These are phyloP conservation scores for Bruguiera parviflora DNA, from an alignment of 345 rosid species.

Conservation along the genomic window DNA sequence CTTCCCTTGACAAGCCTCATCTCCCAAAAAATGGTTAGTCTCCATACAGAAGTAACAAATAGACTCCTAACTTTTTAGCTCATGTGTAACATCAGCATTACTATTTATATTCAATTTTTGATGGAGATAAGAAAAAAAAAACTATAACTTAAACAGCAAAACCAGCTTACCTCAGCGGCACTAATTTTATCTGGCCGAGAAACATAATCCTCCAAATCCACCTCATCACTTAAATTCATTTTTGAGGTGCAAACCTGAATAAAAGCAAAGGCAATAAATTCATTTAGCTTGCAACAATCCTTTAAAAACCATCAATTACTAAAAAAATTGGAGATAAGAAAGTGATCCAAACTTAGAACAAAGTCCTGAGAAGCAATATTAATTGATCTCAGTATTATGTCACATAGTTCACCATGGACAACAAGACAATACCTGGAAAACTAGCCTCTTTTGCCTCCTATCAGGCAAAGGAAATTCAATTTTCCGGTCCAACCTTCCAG, in stretches of 20 bases:
- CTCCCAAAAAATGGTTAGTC: too few relatives aligned
- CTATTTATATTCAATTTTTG: not conserved
- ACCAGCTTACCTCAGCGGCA: constrained; percentile 86
- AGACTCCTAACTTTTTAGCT: too few relatives aligned
- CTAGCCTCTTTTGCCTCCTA: constrained; percentile 11
- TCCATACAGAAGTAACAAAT: too few relatives aligned
- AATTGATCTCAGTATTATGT: not conserved
- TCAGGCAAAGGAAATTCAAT: constrained; percentile 23
- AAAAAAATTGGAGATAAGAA: not conserved
- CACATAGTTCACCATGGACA: not conserved
- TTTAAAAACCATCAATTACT: not conserved
- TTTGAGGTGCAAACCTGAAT: constrained; percentile 93
- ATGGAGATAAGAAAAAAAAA: not conserved
- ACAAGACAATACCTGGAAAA: constrained; percentile 8
- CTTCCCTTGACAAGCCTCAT: too few relatives aligned
- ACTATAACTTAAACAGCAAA: constrained; percentile 9
- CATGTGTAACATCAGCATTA: not conserved
- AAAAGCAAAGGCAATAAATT: not conserved
- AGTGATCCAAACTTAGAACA: not conserved
- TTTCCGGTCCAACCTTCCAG: constrained; percentile 25
- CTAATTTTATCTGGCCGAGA: constrained; percentile 98
- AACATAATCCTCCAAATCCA: constrained; percentile 97
- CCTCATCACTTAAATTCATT: constrained; percentile 97
- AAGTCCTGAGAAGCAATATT: not conserved
- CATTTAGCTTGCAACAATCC: not conserved